Evolutionary conservation across 768 basidiomycete genomes (phyloP).

Genomic region (Termitomyces titanicus): DNA sequence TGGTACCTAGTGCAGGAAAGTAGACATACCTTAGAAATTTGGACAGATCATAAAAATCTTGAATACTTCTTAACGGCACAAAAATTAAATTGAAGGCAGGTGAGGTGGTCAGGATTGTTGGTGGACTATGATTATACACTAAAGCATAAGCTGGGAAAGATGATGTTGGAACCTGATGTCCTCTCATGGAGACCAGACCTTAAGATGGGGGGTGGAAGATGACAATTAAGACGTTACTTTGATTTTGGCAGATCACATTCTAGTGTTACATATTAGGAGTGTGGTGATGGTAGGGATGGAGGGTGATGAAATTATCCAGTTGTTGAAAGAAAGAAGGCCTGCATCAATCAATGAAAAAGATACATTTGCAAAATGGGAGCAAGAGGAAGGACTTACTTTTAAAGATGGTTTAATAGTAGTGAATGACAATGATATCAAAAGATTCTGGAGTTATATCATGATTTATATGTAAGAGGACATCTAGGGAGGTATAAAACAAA

Average conservation of each 20-base stretch:
- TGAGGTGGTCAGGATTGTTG: slow-evolving; percentile 34
- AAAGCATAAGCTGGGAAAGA: slow-evolving; percentile 24
- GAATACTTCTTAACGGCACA: slow-evolving; percentile 37
- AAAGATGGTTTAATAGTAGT: too few species aligned
- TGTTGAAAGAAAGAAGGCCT: background rate
- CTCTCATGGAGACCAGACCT: too few species aligned
- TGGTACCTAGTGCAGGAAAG: slow-evolving; percentile 15
- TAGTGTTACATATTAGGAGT: background rate
- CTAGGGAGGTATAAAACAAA: too few species aligned
- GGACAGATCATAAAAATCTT: slow-evolving; percentile 37
- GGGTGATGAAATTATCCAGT: background rate
- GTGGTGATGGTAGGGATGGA: background rate
- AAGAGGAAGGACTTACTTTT: too few species aligned
- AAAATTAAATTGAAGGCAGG: slow-evolving; percentile 37
- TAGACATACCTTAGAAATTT: slow-evolving; percentile 20
- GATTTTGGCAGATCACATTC: slow-evolving; percentile 5
- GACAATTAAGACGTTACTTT: slow-evolving; percentile 3
- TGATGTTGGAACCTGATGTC: slow-evolving; percentile 7
- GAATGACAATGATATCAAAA: too few species aligned
- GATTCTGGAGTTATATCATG: too few species aligned
- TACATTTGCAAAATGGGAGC: too few species aligned
- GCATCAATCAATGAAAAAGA: too few species aligned
- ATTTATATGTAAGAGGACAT: too few species aligned
- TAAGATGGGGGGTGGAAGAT: too few species aligned
- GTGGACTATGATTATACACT: slow-evolving; percentile 30